Percentiles rank a stretch among this genome's conserved stretches.
These are phyloP conservation scores for Collybia mongolica DNA, from an alignment of 768 basidiomycete species.

Conservation along the genomic window DNA sequence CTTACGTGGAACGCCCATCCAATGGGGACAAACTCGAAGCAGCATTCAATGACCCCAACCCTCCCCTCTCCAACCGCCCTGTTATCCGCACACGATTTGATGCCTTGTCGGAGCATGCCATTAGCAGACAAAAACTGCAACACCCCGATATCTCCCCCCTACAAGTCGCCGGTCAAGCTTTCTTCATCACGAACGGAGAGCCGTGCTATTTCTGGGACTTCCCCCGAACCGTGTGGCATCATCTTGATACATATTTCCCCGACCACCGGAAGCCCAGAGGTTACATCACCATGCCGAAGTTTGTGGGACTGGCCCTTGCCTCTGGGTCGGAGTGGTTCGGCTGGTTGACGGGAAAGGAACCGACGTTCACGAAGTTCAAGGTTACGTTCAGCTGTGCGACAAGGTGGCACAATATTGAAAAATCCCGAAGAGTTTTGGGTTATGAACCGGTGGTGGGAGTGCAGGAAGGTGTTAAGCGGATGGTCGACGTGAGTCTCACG, in stretches of 20 bases:
- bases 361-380: slow-evolving; percentile 83
- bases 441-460: slow-evolving; percentile 91
- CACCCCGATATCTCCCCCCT: slow-evolving; percentile 52
- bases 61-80: slow-evolving; percentile 43
- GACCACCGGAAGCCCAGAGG: slow-evolving; percentile 42
- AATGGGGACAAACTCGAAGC: slow-evolving; percentile 57
- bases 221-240: slow-evolving; percentile 74
- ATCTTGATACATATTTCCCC: slow-evolving; percentile 59
- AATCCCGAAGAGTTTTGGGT: slow-evolving; percentile 84
- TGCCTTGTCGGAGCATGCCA: slow-evolving; percentile 59
- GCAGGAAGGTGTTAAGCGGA: slow-evolving; percentile 81
- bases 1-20: slow-evolving; percentile 62
- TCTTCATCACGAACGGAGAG: slow-evolving; percentile 97
- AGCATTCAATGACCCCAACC: slow-evolving; percentile 49
- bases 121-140: slow-evolving; percentile 49
- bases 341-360: slow-evolving; percentile 73
- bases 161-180: slow-evolving; percentile 88
- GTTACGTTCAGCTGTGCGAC: slow-evolving; percentile 77
- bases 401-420: slow-evolving; percentile 94
- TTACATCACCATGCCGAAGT: slow-evolving; percentile 51
- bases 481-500: slow-evolving; percentile 60
- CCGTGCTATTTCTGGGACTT: slow-evolving; percentile 98
- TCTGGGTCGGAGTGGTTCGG: slow-evolving; percentile 71
- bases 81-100: slow-evolving; percentile 82
- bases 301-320: slow-evolving; percentile 71